Base-by-base conservation (phyloP, 192 early-diverging fungal species). In the Podochytrium sp. region DNA sequence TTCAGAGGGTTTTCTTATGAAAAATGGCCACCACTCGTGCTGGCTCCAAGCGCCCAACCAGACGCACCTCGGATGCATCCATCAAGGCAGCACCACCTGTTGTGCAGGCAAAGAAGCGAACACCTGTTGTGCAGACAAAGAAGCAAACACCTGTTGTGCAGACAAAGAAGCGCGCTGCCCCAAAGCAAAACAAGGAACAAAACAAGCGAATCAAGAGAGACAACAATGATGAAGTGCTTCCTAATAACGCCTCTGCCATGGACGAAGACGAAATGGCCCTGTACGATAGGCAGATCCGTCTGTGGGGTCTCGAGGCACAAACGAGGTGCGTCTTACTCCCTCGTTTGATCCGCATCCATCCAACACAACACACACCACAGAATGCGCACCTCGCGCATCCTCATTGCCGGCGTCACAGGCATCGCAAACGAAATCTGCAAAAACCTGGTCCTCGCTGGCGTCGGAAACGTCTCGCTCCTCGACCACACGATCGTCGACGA, bases 241-340 rank as follows among this genome's bases (percentile, higher is more conserved):
- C n/a, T n/a, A n/a, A n/a, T n/a, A n/a, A n/a, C n/a, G 38, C 10
- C 30, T 14, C 27, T 23, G 35, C 52, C 18, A 80, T 82, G 69
- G 50, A 4, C 34, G 72, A 51, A 82, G 97, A 97, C 41, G 97
- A 98, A 74, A 94, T 92, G 6, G 91, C 91, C 39, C 86, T 99
- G 14, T 99, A 99, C 60, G 97, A 99, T 86, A 84, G 97, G 30
- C 97, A 99, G 85, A 99, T 99, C 76, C 87, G 97, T 58, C 83
- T 99, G 25, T 99, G 97, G 97, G 97, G 97, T 10, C 66, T 98
- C 55, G 94, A 97, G 66, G 93, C 96, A 32, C 97, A 99, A 74
- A 86, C 86, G 63, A 79, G 90, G 93, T 92, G 76, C 69, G 27
- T 14, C n/a, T n/a, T 52, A 32, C n/a, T 68, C 30, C 6, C 10